Conservation (phyloP, 1,284 basidiomycete species). For the Fomitopsis schrenkii region DNA sequence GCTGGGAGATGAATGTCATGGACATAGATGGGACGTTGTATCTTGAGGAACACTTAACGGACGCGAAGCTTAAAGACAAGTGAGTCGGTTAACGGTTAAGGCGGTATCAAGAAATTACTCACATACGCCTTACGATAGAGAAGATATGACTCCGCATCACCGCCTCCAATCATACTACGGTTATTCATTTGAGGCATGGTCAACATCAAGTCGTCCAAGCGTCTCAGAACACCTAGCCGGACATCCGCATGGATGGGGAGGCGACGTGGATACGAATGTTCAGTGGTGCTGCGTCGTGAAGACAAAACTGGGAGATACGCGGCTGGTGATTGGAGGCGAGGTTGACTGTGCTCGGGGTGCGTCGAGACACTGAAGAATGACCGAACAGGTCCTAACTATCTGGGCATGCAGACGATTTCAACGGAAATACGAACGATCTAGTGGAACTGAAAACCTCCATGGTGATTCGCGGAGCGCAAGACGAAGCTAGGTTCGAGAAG, state of each 20-base stretch:
- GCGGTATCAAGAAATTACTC: no score
- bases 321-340: slow-evolving; percentile 91
- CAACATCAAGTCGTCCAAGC: slow-evolving; percentile 48
- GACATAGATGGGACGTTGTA: slow-evolving; percentile 74
- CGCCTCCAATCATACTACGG: slow-evolving; percentile 67
- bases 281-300: slow-evolving; percentile 96
- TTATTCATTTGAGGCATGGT: slow-evolving; percentile 87
- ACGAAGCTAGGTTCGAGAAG: slow-evolving; percentile 83
- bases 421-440: slow-evolving; percentile 58
- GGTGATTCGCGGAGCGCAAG: slow-evolving; percentile 63
- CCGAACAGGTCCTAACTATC: neutral
- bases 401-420: slow-evolving; percentile 46
- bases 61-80: slow-evolving; percentile 59
- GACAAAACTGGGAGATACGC: slow-evolving; percentile 77
- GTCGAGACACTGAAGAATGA: slow-evolving; percentile 12
- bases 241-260: slow-evolving; percentile 66
- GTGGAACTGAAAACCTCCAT: slow-evolving; percentile 95
- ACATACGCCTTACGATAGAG: slow-evolving; percentile 35
- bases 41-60: slow-evolving; percentile 75
- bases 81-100: no score
- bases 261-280: slow-evolving; percentile 89
- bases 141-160: slow-evolving; percentile 56
- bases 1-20: slow-evolving; percentile 86
- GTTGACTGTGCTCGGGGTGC: slow-evolving; percentile 88
- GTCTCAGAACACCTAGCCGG: slow-evolving; percentile 16